phyloP scores from a whole-genome alignment of 2,329 filamentous ascomycete genomes.

The Aspergillus tanneri region DNA sequence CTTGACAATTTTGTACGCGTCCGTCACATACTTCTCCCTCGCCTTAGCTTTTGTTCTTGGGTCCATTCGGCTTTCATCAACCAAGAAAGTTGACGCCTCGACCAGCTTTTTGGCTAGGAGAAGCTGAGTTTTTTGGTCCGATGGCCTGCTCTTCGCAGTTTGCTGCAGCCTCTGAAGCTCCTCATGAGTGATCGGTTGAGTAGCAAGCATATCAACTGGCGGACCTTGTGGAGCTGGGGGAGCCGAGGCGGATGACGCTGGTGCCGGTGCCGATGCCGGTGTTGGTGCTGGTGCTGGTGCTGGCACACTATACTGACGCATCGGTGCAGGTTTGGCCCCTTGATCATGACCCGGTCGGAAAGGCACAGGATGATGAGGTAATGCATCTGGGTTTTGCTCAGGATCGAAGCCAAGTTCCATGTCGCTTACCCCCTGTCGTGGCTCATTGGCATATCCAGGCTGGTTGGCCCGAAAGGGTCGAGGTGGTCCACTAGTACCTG shows the following conservation, averaged over 20 bases:
- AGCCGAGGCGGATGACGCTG: conserved; percentile 13
- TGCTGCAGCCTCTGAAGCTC: conserved; percentile 75
- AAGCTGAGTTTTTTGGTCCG: conserved; percentile 70
- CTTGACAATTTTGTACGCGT: conserved; percentile 88
- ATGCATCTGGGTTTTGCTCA: conserved; percentile 53
- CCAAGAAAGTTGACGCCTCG: conserved; percentile 76
- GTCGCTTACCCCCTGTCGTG: conserved; percentile 13
- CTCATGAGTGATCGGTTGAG: conserved; percentile 67
- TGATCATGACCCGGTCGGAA: conserved; percentile 53
- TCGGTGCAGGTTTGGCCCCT: conserved; percentile 49
- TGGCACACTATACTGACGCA: conserved; percentile 50
- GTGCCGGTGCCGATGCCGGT: not conserved
- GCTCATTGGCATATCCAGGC: conserved; percentile 20
- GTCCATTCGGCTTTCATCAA: conserved; percentile 71
- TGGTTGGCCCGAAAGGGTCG: conserved; percentile 25
- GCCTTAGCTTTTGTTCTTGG: conserved; percentile 61
- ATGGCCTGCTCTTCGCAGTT: conserved; percentile 67
- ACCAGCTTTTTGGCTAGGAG: conserved; percentile 77
- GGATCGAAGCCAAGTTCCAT: conserved; percentile 16
- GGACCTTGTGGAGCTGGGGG: conserved; percentile 33
- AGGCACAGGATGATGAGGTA: conserved; percentile 57
- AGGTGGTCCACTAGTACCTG: conserved; percentile 20
- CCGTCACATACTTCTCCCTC: conserved; percentile 78
- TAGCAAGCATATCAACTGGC: conserved; percentile 15
- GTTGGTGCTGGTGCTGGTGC: conserved; percentile 19